Base-by-base conservation (phyloP, 495 filamentous ascomycete genomes). In the Xylaria scruposa region DNA sequence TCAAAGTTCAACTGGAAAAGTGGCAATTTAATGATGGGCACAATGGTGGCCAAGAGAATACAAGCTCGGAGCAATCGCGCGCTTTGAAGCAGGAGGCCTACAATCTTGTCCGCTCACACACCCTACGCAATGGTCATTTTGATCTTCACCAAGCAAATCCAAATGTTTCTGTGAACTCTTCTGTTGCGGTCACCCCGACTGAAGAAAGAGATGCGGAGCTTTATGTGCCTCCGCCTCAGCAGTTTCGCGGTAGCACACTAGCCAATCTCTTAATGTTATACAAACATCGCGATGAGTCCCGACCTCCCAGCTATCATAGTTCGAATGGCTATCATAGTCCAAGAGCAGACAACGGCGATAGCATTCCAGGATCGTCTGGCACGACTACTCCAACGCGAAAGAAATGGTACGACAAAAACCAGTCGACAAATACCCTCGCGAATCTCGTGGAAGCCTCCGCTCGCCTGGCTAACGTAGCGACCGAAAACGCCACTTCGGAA, bases 221-320 rank as follows among this genome's bases (percentile, higher is more conserved):
- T 67, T 94, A 93, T 74, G 85, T 93, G 7, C 89, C 91, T 51
- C 85, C 85, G 17, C 94, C 93, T 4, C 78, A 85, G 8, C 86
- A 91, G 61, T 96, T 92, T 77, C 91, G 90, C 56, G 89, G 90
- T 47, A 93, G 95, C 38, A 88, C 97, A 56, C 83, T 98, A 9
- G 90, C 91, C 6, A 92, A 89, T 9, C 82, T 98, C 3, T 82
- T 97, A 67, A 97, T 93, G 79, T 85, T 97, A 13, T 91, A 95
- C 74, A 87, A 84, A 75, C 73, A 77, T 49, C 56, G 70, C 49
- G 62, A 84, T 62, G 72, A 79, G 68, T 8, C 73, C 72, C 38
- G 70, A 26, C 76, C 75, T 47, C 71, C 72, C 38, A 77, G 68
- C 46, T 79, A 79, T 63, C 72, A 60, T 72, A 33, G 58, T 13